phyloP scores from a whole-genome alignment of 164 flowering plant species.

The Macadamia tetraphylla region DNA sequence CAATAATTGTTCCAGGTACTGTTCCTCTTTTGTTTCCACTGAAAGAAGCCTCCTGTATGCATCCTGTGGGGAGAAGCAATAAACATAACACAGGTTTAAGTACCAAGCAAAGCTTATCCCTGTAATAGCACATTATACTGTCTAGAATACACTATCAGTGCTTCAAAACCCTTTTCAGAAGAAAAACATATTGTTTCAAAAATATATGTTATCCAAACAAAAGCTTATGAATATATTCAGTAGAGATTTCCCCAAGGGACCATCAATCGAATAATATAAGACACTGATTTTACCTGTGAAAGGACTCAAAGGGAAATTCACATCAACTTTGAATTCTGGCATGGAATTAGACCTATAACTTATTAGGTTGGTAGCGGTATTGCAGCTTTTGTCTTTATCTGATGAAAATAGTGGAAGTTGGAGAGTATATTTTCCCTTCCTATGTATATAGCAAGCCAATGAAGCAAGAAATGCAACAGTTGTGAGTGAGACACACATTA shows the following conservation, averaged over 20 bases:
- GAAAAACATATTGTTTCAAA: not conserved
- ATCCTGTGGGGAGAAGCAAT: constrained; percentile 42
- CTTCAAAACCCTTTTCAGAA: not conserved
- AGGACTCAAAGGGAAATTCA: constrained; percentile 30
- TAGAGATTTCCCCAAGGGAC: not conserved
- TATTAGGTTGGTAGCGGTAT: constrained; percentile 66
- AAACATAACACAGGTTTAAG: not conserved
- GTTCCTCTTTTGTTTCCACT: constrained; percentile 36
- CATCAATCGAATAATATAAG: not conserved
- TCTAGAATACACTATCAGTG: no score
- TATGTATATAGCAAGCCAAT: constrained; percentile 43
- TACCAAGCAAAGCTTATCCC: not conserved
- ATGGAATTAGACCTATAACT: constrained; percentile 38
- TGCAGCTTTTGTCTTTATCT: constrained; percentile 66
- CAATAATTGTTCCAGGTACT: constrained; percentile 48
- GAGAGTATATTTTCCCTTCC: constrained; percentile 41
- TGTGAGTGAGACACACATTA: constrained; percentile 50
- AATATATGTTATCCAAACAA: not conserved
- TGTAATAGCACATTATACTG: no score
- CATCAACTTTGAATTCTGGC: constrained; percentile 29
- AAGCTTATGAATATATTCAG: not conserved
- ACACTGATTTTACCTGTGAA: constrained; percentile 38
- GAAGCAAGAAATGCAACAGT: constrained; percentile 61
- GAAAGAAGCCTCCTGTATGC: constrained; percentile 42
- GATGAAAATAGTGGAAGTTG: constrained; percentile 44